These are phyloP conservation scores for Aquilaria agallochum DNA, from an alignment of 441 rosid genomes.

Conservation along the genomic window DNA sequence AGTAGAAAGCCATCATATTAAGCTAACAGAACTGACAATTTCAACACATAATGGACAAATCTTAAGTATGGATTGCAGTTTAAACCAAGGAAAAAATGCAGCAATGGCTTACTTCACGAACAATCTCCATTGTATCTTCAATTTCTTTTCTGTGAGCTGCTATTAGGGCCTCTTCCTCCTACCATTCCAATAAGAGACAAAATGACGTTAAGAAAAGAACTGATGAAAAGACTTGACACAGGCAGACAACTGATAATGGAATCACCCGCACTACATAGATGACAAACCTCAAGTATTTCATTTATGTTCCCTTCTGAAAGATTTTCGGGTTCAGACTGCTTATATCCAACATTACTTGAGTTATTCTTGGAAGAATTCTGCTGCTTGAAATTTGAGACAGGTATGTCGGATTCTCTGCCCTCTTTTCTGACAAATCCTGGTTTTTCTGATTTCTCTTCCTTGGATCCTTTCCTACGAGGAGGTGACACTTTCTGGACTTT, in stretches of 20 bases:
- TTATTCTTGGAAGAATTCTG: slow-evolving; percentile 30
- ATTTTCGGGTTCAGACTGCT: slow-evolving; percentile 48
- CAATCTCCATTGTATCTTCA: slow-evolving; percentile 99
- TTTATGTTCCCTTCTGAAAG: slow-evolving; percentile 65
- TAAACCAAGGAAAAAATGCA: background rate
- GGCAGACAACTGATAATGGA: background rate
- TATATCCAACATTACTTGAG: slow-evolving; percentile 37
- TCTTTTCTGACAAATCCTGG: slow-evolving; percentile 58
- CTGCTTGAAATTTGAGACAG: slow-evolving; percentile 40
- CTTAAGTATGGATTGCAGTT: too few relatives aligned
- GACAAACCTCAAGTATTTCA: slow-evolving; percentile 83
- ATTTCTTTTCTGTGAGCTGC: slow-evolving; percentile 97
- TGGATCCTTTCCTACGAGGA: slow-evolving; percentile 67
- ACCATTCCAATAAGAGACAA: slow-evolving; percentile 8
- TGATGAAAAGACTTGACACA: background rate
- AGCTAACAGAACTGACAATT: background rate
- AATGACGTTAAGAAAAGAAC: background rate
- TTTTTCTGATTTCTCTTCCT: slow-evolving; percentile 77
- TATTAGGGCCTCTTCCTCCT: slow-evolving; percentile 96
- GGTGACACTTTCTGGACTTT: slow-evolving; percentile 83
- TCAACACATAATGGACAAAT: background rate
- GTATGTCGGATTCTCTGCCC: slow-evolving; percentile 40
- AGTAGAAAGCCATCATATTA: background rate
- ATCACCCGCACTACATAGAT: background rate
- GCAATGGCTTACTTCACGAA: slow-evolving; percentile 70